phyloP scores from a whole-genome alignment of 2,329 filamentous ascomycete genomes.

The Penicillium verrucosum region DNA sequence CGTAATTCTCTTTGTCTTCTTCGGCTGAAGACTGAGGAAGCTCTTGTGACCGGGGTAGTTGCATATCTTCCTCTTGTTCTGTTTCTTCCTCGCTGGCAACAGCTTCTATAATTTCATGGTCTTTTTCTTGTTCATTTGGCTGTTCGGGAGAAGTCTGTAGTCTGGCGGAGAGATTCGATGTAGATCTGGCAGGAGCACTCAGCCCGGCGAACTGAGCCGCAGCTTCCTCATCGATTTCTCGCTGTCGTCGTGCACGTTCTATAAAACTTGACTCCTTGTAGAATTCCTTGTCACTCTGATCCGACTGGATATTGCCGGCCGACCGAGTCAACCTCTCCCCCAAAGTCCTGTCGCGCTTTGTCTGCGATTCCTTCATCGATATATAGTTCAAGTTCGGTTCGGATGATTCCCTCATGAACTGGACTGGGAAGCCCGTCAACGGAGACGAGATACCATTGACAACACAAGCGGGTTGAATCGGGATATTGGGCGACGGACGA shows the following conservation, averaged over 20 bases:
- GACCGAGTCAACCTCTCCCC: constrained; percentile 35
- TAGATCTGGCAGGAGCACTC: constrained; percentile 31
- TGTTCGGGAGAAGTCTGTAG: constrained; percentile 4
- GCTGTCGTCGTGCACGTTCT: constrained; percentile 34
- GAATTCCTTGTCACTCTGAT: constrained; percentile 43
- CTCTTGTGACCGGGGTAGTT: constrained; percentile 30
- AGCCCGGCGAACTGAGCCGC: constrained; percentile 36
- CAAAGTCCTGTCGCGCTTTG: constrained; percentile 35
- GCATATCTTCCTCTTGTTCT: constrained; percentile 44
- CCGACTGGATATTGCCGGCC: constrained; percentile 33
- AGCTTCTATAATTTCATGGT: constrained; percentile 18
- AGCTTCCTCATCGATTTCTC: constrained; percentile 34
- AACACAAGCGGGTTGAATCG: constrained; percentile 40
- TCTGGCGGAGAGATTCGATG: background rate
- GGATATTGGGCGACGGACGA: constrained; percentile 49
- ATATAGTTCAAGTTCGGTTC: constrained; percentile 46
- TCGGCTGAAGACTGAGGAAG: constrained; percentile 32
- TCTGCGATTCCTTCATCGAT: constrained; percentile 47
- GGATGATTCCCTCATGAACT: constrained; percentile 36
- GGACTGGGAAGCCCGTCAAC: constrained; percentile 29
- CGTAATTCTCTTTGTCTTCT: constrained; percentile 49
- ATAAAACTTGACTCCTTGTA: constrained; percentile 43
- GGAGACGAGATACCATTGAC: constrained; percentile 40
- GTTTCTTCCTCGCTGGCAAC: constrained; percentile 46
- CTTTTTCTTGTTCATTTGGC: constrained; percentile 12